Evolutionary conservation across 345 rosid genomes (phyloP).

Genomic region (Theobroma cacao): DNA sequence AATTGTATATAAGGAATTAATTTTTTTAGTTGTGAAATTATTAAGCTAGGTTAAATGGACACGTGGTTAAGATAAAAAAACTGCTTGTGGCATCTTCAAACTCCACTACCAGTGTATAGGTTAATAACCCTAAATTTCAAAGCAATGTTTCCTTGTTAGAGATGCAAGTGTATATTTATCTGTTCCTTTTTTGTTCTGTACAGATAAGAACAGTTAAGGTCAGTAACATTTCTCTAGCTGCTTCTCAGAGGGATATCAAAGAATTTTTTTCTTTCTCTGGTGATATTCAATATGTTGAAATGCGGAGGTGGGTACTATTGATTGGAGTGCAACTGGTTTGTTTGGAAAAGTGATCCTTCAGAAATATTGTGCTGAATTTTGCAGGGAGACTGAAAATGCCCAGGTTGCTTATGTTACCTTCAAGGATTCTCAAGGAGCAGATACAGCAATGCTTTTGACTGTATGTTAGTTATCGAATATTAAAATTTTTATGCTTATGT

Average conservation of each 20-base stretch:
- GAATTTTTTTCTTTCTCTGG: slow-evolving; percentile 60
- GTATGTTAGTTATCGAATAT: slow-evolving; percentile 25
- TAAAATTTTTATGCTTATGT: neutral
- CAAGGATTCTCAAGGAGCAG: slow-evolving; percentile 49
- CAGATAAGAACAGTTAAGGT: slow-evolving; percentile 50
- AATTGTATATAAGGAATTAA: neutral
- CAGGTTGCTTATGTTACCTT: slow-evolving; percentile 51
- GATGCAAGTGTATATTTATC: neutral
- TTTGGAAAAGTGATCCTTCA: neutral
- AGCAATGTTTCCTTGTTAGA: neutral
- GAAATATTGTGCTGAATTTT: neutral
- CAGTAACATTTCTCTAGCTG: slow-evolving; percentile 41
- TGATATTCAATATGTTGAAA: slow-evolving; percentile 41
- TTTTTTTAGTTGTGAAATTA: neutral
- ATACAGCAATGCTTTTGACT: slow-evolving; percentile 49
- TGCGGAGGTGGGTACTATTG: slow-evolving; percentile 33
- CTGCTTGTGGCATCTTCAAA: neutral
- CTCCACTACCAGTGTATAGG: neutral
- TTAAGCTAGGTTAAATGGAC: neutral
- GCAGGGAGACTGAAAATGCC: slow-evolving; percentile 40
- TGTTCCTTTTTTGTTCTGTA: slow-evolving; percentile 5
- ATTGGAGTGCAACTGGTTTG: neutral
- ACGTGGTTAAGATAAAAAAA: neutral
- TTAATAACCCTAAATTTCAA: neutral
- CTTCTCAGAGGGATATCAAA: slow-evolving; percentile 34